phyloP scores from a whole-genome alignment of 495 filamentous ascomycete genomes.

The Talaromyces proteolyticus region DNA sequence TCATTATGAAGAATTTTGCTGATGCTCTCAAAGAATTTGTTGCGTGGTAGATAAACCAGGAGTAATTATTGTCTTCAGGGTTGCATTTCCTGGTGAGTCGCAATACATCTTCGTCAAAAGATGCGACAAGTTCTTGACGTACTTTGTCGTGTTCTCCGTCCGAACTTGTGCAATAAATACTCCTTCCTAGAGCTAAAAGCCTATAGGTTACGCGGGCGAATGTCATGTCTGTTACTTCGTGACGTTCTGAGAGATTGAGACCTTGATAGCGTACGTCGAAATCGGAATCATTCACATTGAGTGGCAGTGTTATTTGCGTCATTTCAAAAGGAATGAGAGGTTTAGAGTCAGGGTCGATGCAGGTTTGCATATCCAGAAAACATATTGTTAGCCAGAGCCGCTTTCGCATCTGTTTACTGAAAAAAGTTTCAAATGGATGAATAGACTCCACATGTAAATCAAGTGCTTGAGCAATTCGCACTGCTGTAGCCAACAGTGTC shows the following conservation, averaged over 20 bases:
- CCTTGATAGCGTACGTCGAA: not conserved
- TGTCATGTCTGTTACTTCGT: slow-evolving; percentile 19
- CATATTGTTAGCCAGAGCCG: slow-evolving; percentile 32
- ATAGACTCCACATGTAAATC: slow-evolving; percentile 45
- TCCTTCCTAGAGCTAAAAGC: not conserved
- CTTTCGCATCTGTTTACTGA: slow-evolving; percentile 29
- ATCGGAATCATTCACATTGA: slow-evolving; percentile 20
- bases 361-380: slow-evolving; percentile 28
- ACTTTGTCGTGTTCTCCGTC: not conserved
- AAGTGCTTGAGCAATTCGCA: slow-evolving; percentile 62
- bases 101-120: not conserved
- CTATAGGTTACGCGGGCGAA: slow-evolving; percentile 15
- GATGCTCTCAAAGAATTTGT: not conserved
- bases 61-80: not conserved
- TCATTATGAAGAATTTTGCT: not conserved
- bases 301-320: slow-evolving; percentile 19
- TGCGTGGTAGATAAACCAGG: slow-evolving; percentile 1
- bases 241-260: not conserved
- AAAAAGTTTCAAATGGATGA: slow-evolving; percentile 22
- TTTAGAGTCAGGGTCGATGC: slow-evolving; percentile 27
- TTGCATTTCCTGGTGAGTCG: not conserved
- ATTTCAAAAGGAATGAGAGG: slow-evolving; percentile 32
- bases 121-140: not conserved
- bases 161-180: not conserved
- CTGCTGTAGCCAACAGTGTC: slow-evolving; percentile 60